A percentile compares a stretch with the other conserved stretches of the same genome.
These are phyloP conservation scores for Leishmania aethiopica DNA, from an alignment of 208 protist species.

Conservation along the genomic window DNA sequence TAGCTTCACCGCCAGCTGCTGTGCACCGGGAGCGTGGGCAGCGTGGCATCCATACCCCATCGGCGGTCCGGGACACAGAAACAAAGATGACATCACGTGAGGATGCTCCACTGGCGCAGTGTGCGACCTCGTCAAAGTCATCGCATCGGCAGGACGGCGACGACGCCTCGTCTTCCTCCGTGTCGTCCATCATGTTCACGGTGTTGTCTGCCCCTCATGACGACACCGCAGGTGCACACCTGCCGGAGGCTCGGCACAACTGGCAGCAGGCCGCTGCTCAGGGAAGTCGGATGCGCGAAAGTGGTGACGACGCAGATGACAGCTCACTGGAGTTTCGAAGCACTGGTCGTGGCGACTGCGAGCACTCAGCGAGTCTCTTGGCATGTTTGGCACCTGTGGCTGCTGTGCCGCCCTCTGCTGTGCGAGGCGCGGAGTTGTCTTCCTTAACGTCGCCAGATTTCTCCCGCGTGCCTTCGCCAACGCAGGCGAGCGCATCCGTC, in stretches of 20 bases:
- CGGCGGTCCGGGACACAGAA: not conserved
- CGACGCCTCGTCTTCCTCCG: conserved; percentile 1
- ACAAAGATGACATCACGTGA: not conserved
- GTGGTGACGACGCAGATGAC: not conserved
- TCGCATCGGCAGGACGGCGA: not conserved
- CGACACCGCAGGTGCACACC: not conserved
- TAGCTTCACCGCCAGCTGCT: not conserved
- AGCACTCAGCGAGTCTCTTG: not conserved
- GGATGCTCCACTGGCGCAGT: not conserved
- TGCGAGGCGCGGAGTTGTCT: not conserved
- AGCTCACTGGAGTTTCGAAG: not conserved
- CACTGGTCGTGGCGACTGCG: too few relatives aligned
- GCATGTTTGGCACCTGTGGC: not conserved
- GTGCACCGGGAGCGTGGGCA: not conserved
- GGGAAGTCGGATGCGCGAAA: not conserved
- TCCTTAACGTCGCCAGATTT: not conserved
- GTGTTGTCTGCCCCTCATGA: not conserved
- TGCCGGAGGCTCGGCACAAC: not conserved
- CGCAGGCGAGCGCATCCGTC: not conserved
- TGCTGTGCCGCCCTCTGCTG: not conserved
- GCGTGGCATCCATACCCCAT: not conserved
- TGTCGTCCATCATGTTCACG: conserved; percentile 8
- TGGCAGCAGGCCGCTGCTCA: not conserved
- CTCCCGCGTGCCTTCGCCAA: not conserved
- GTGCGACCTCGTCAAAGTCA: not conserved